Evolutionary conservation across 345 rosid species (phyloP).

Genomic region (Acer negundo): DNA sequence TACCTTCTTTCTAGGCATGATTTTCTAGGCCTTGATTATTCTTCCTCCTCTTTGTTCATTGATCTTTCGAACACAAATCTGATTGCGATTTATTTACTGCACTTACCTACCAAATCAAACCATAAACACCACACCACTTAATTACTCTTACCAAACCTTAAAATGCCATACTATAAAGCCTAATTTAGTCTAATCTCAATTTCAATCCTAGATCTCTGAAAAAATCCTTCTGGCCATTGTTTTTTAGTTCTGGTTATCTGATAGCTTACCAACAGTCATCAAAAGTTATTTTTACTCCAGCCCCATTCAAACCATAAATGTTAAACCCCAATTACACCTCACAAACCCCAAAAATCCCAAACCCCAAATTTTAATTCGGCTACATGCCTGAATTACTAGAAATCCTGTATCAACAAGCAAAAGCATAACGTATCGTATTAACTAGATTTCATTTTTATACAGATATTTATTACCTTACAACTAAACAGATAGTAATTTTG

Average conservation of each 20-base stretch:
- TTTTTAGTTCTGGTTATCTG: too few relatives aligned
- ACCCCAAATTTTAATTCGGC: not conserved
- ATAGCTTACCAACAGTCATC: not conserved
- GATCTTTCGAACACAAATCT: not conserved
- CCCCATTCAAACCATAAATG: not conserved
- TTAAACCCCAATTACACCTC: not conserved
- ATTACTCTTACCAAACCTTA: not conserved
- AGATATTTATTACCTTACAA: not conserved
- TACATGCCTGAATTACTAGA: not conserved
- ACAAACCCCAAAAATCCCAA: not conserved
- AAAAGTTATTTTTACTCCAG: not conserved
- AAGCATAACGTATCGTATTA: not conserved
- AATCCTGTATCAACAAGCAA: not conserved
- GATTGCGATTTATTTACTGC: not conserved
- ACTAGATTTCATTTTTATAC: not conserved
- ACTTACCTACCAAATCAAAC: not conserved
- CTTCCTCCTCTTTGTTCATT: not conserved
- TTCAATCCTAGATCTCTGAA: not conserved
- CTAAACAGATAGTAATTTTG: not conserved
- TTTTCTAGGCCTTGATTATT: not conserved
- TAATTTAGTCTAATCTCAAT: not conserved
- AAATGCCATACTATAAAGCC: not conserved
- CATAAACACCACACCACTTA: not conserved
- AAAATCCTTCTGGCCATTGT: not conserved
- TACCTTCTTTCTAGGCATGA: not conserved